Evolutionary conservation across 768 basidiomycete genomes (phyloP).

Genomic region (Mycena vulgaris): DNA sequence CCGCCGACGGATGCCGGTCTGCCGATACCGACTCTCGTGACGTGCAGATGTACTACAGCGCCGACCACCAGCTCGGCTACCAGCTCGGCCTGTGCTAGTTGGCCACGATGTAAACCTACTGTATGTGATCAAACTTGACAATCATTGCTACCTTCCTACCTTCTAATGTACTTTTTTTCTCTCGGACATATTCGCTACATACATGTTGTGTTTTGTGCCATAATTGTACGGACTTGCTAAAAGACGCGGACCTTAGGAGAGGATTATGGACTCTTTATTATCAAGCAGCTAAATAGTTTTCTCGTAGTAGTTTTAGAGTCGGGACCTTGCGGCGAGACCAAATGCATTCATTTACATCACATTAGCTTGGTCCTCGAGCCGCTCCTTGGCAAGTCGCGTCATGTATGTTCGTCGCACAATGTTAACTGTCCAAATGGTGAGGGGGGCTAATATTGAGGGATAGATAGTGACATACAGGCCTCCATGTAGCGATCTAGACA

Average conservation of each 20-base stretch:
- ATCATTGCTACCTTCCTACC: slow-evolving; percentile 24
- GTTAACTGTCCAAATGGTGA: slow-evolving; percentile 67
- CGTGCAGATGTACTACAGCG: slow-evolving; percentile 29
- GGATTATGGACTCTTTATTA: slow-evolving; percentile 33
- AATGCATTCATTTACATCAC: slow-evolving; percentile 34
- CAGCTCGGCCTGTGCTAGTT: slow-evolving; percentile 30
- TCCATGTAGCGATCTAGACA: slow-evolving; percentile 90
- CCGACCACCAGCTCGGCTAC: slow-evolving; percentile 26
- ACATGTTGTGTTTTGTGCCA: slow-evolving; percentile 28
- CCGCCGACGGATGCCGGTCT: slow-evolving; percentile 32
- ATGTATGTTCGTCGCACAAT: slow-evolving; percentile 82
- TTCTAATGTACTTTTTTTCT: slow-evolving; percentile 24
- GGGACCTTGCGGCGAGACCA: too few relatives aligned
- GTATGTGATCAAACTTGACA: slow-evolving; percentile 2
- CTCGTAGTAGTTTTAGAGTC: not conserved
- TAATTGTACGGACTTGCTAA: slow-evolving; percentile 21
- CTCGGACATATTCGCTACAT: slow-evolving; percentile 25
- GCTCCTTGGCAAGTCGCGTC: slow-evolving; percentile 69
- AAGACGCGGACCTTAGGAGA: slow-evolving; percentile 6
- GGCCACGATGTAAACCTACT: slow-evolving; percentile 14
- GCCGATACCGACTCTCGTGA: slow-evolving; percentile 19
- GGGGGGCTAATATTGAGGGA: not conserved
- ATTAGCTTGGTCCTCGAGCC: slow-evolving; percentile 49
- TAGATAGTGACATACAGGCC: slow-evolving; percentile 72
- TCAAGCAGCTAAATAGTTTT: slow-evolving; percentile 27